phyloP scores from a whole-genome alignment of 2,329 filamentous ascomycete species.

The Metarhizium brunneum region DNA sequence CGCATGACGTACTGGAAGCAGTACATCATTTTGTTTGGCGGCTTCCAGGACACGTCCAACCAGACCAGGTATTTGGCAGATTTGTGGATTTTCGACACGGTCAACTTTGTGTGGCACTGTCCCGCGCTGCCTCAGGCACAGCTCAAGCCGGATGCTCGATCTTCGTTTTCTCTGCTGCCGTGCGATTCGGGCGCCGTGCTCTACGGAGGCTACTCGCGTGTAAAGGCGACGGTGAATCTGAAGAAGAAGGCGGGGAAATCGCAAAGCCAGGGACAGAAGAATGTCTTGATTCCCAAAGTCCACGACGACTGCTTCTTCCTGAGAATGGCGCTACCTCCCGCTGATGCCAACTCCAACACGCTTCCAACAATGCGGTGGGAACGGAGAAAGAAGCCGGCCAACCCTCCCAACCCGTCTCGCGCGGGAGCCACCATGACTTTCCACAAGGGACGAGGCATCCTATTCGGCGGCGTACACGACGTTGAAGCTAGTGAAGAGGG shows the following conservation, averaged over 20 bases:
- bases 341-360: slow-evolving; percentile 56
- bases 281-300: slow-evolving; percentile 74
- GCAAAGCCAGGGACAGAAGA: slow-evolving; percentile 52
- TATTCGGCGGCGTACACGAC: slow-evolving; percentile 92
- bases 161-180: slow-evolving; percentile 84
- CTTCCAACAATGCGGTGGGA: slow-evolving; percentile 81
- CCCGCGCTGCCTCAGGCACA: slow-evolving; percentile 68
- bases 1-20: slow-evolving; percentile 97
- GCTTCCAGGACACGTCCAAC: slow-evolving; percentile 94
- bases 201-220: slow-evolving; percentile 87
- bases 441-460: slow-evolving; percentile 85
- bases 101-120: slow-evolving; percentile 75
- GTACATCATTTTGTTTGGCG: slow-evolving; percentile 90
- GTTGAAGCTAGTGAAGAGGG: slow-evolving; percentile 87
- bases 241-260: slow-evolving; percentile 48
- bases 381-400: slow-evolving; percentile 82
- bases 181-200: slow-evolving; percentile 85
- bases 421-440: slow-evolving; percentile 90
- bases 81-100: slow-evolving; percentile 90
- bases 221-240: slow-evolving; percentile 61
- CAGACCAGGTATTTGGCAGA: slow-evolving; percentile 91
- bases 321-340: slow-evolving; percentile 61
- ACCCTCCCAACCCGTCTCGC: slow-evolving; percentile 72
- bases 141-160: slow-evolving; percentile 81
- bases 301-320: slow-evolving; percentile 95